Conservation (phyloP, 139 green algal species). For the Medakamo hakoo region DNA sequence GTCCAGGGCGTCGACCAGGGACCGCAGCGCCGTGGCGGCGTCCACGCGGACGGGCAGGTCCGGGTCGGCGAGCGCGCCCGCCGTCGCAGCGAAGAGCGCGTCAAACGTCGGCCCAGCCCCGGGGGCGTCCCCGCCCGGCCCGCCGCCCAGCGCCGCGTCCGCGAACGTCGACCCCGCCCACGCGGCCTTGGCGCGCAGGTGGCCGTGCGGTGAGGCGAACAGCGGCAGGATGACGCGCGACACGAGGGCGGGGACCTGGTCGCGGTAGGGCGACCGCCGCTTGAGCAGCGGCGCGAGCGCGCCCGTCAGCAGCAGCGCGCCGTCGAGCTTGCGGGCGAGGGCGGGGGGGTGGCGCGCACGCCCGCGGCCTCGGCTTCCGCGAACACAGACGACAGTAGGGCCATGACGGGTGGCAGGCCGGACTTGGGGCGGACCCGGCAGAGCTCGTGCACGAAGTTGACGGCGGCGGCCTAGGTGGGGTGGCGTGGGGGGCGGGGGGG, state of each 20-base stretch:
- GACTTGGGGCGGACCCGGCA: constrained; percentile 35
- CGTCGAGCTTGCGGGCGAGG: constrained; percentile 64
- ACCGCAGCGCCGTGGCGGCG: constrained; percentile 44
- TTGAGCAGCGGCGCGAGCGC: constrained; percentile 60
- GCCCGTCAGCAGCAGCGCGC: constrained; percentile 73
- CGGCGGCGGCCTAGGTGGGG: constrained; percentile 65
- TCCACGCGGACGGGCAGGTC: constrained; percentile 66
- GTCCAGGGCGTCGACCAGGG: constrained; percentile 70
- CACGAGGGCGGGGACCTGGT: constrained; percentile 72
- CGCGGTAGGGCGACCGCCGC: constrained; percentile 57
- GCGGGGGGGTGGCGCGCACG: constrained; percentile 13
- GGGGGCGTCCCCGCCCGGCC: constrained; percentile 3
- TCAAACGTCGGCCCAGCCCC: constrained; percentile 47
- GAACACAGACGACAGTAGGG: background rate
- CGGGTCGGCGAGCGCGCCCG: constrained; percentile 40
- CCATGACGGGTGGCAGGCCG: constrained; percentile 51
- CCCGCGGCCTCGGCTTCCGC: background rate
- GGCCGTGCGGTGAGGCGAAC: constrained; percentile 39
- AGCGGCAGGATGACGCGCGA: constrained; percentile 52
- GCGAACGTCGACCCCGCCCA: constrained; percentile 72
- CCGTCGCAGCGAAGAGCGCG: constrained; percentile 35
- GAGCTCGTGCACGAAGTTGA: constrained; percentile 75
- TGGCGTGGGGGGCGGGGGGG: constrained; percentile 8
- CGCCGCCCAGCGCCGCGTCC: constrained; percentile 59
- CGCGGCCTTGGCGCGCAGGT: constrained; percentile 80